Evolutionary conservation across 2,329 filamentous ascomycete genomes (phyloP).

Genomic region (Aspergillus sojae): DNA sequence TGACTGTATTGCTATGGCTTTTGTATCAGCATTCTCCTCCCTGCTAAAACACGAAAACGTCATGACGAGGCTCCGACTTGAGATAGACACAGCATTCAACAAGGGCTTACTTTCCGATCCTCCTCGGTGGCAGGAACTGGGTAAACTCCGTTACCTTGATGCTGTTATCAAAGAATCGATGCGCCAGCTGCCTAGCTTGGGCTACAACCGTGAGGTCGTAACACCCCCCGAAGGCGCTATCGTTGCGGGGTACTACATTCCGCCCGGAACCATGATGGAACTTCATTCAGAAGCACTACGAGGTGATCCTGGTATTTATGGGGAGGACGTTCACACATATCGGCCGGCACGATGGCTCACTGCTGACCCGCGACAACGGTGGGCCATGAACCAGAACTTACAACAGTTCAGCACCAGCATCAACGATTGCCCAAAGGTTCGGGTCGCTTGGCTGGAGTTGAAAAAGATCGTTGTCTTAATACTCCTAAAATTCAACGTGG

Average conservation of each 20-base stretch:
- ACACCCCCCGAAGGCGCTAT: neutral
- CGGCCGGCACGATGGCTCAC: constrained; percentile 21
- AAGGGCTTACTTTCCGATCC: neutral
- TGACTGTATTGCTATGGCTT: constrained; percentile 6
- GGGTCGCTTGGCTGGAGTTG: constrained; percentile 17
- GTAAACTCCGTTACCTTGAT: constrained; percentile 16
- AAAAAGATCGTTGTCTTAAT: constrained; percentile 20
- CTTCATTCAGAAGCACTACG: constrained; percentile 13
- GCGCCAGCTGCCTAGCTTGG: constrained; percentile 5
- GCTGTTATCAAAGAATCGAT: constrained; percentile 23
- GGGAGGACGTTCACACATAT: constrained; percentile 10
- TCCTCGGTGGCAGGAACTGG: constrained; percentile 12
- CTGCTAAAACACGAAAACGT: constrained; percentile 4
- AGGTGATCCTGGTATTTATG: constrained; percentile 10
- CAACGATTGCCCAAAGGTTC: neutral
- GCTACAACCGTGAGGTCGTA: neutral
- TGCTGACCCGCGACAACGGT: neutral
- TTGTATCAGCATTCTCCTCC: constrained; percentile 12
- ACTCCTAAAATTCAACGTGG: constrained; percentile 18
- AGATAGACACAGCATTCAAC: constrained; percentile 13
- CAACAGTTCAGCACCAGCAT: constrained; percentile 8
- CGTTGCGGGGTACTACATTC: constrained; percentile 4
- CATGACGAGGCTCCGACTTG: constrained; percentile 11
- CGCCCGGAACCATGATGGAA: constrained; percentile 7
- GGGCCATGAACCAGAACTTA: constrained; percentile 15